Conservation (phyloP, 2,329 filamentous ascomycete genomes). For the Arthrobotrys megalospora region DNA sequence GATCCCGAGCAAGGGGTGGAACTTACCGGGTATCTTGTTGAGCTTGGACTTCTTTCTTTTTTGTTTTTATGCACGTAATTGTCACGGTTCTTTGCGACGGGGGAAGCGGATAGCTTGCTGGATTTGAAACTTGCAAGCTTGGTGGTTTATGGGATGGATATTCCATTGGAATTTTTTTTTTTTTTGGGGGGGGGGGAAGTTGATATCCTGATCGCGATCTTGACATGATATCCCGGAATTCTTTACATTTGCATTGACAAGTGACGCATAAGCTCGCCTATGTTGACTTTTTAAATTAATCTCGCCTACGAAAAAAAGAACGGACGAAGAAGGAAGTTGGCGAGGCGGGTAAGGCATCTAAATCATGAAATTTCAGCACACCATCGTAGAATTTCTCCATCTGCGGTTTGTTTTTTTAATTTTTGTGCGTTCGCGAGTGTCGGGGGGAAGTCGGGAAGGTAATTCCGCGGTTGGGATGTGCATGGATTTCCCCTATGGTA, state of each 20-base stretch:
- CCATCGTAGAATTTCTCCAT: slow-evolving; percentile 10
- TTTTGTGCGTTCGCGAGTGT: slow-evolving; percentile 5
- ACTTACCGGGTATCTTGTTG: slow-evolving; percentile 19
- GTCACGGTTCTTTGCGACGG: neutral
- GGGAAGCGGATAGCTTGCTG: slow-evolving; percentile 7
- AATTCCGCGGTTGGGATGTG: slow-evolving; percentile 1
- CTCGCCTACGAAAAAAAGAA: slow-evolving; percentile 10
- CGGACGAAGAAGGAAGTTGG: neutral
- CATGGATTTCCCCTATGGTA: neutral
- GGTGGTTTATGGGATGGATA: neutral
- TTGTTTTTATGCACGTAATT: slow-evolving; percentile 30
- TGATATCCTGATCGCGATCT: slow-evolving; percentile 7
- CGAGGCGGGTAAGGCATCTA: neutral
- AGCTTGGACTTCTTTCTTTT: slow-evolving; percentile 21
- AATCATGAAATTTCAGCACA: slow-evolving; percentile 6
- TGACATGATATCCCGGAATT: slow-evolving; percentile 28
- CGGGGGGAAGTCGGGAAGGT: slow-evolving; percentile 26
- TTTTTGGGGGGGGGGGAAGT: neutral
- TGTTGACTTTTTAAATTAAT: neutral
- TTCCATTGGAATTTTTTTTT: neutral
- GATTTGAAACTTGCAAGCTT: neutral
- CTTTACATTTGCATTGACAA: neutral
- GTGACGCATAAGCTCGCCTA: slow-evolving; percentile 22
- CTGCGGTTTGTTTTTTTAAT: slow-evolving; percentile 1
- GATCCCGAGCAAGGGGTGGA: slow-evolving; percentile 28